These are phyloP conservation scores for Oryza coarctata DNA, from an alignment of 176 grass and related monocot species.

Conservation along the genomic window DNA sequence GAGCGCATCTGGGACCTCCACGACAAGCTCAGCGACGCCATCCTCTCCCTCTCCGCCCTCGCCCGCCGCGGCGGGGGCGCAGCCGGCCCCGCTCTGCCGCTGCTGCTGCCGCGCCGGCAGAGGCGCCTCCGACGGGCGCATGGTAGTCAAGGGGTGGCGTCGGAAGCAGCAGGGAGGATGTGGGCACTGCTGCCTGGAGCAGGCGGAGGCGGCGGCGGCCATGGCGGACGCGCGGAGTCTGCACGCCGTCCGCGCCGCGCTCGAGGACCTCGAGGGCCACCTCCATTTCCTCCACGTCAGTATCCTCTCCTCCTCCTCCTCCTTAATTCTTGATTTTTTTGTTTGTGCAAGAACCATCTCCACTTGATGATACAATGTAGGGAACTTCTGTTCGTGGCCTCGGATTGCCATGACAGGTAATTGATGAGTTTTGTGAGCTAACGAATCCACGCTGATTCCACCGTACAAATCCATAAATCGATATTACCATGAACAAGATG, in stretches of 20 bases:
- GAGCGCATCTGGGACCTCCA: slow-evolving; percentile 76
- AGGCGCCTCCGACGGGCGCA: slow-evolving; percentile 16
- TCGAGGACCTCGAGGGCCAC: slow-evolving; percentile 82
- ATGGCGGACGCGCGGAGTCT: slow-evolving; percentile 61
- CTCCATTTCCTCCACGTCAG: slow-evolving; percentile 77
- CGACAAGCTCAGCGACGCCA: slow-evolving; percentile 68
- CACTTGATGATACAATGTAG: not conserved
- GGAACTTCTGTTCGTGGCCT: not conserved
- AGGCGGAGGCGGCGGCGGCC: not conserved
- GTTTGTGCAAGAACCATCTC: not conserved
- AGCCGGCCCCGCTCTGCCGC: not conserved
- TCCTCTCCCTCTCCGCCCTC: slow-evolving; percentile 48
- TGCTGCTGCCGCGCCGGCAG: not conserved
- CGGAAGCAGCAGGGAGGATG: not conserved
- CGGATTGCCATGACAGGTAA: not conserved
- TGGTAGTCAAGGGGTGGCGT: slow-evolving; percentile 39
- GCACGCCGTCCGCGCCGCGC: slow-evolving; percentile 63
- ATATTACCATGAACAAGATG: slow-evolving; percentile 4
- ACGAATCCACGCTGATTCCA: not conserved
- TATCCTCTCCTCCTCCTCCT: not conserved
- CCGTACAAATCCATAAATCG: not conserved
- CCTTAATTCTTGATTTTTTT: not conserved
- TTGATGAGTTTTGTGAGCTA: not conserved
- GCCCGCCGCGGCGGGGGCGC: slow-evolving; percentile 19
- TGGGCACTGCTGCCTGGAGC: not conserved